These are phyloP conservation scores for Ogataea glucozyma DNA, from an alignment of 805 yeast genomes.

Conservation along the genomic window DNA sequence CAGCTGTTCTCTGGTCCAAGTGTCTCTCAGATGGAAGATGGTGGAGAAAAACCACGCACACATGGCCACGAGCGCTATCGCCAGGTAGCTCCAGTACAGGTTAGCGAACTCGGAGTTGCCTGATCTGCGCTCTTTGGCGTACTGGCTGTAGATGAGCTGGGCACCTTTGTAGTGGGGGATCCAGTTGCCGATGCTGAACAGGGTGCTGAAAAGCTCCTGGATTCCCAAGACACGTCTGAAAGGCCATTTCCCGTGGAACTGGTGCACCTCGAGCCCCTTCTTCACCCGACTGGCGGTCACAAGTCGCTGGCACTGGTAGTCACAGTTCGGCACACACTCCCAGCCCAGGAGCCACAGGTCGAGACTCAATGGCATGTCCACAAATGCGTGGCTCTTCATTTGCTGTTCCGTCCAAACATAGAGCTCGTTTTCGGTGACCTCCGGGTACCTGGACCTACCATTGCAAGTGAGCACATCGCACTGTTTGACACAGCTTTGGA, in stretches of 20 bases:
- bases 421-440: conserved; percentile 27
- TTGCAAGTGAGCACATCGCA: conserved; percentile 43
- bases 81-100: conserved; percentile 41
- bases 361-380: conserved; percentile 40
- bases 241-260: conserved; percentile 99
- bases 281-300: conserved; percentile 57
- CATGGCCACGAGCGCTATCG: conserved; percentile 65
- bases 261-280: conserved; percentile 58
- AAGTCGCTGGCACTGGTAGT: conserved; percentile 85
- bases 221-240: conserved; percentile 73
- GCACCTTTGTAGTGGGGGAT: conserved; percentile 61
- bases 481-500: conserved; percentile 53
- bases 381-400: conserved; percentile 40
- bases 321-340: conserved; percentile 82
- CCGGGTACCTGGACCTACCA: conserved; percentile 25
- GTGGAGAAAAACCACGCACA: conserved; percentile 87
- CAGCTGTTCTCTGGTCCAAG: conserved; percentile 72
- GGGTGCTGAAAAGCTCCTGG: conserved; percentile 80
- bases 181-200: conserved; percentile 75
- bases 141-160: conserved; percentile 33
- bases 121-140: conserved; percentile 17
- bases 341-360: conserved; percentile 56
- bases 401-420: conserved; percentile 31
- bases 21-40: conserved; percentile 86
- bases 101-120: conserved; percentile 28